Base-by-base conservation (phyloP, 1,139 yeast species). In the Blastobotrys elegans region DNA sequence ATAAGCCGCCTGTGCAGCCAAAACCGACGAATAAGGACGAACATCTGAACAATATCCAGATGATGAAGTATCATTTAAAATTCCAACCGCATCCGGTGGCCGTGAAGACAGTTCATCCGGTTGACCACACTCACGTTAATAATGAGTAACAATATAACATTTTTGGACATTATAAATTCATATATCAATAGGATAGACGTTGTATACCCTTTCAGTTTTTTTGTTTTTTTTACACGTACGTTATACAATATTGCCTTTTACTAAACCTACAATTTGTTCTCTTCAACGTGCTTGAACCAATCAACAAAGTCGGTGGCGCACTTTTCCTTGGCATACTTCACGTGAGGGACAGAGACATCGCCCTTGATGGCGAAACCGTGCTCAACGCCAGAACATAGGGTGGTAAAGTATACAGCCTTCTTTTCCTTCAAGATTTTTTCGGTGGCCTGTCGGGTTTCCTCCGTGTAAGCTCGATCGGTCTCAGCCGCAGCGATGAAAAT, bases 291-390 rank as follows among this genome's bases (percentile, higher is more conserved):
- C n/a, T 67, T 58, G 60, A 80, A 79, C 77, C 78, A 81, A 54
- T 65, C 60, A 38, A 77, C 56, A 63, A 81, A 86, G 64, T 84
- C 94, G 30, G 53, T 39, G 37, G 85, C 66, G 2, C 81, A 73
- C 71, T 81, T 84, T 56, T 84, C 87, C 65, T 77, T 80, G 40
- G 96, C 92, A 56, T 80, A 82, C 60, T 69, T 73, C 50, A 76
- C 77, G 40, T 58, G 61, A 10, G 86, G 84, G 52, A 69, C 67
- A 11, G 70, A 54, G 32, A 74, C 52, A 63, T 89, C 96, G 51
- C 94, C 96, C 68, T 84, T 82, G 40, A 77, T 80, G 18, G 95
- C 76, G 62, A 70, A 88, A 1, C 96, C 96, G 63, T 88, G 96
- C 2, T 62, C 37, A 21, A 77, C 82, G 44, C 83, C 82, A 31